Base-by-base conservation (phyloP, 345 rosid species). In the Noccaea caerulescens region DNA sequence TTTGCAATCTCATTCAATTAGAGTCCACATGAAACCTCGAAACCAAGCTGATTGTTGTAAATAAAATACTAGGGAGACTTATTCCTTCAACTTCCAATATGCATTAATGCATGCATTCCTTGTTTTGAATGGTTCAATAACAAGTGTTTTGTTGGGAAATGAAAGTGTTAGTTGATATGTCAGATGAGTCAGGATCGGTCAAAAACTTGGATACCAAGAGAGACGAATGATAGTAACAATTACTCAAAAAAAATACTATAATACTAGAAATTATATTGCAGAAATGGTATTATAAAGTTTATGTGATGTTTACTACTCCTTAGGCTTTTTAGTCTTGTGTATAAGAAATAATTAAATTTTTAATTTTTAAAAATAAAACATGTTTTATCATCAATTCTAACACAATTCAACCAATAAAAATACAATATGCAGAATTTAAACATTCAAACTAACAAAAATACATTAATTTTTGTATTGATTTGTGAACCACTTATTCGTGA, bases 131-230 rank as follows among this genome's bases (percentile, higher is more conserved):
- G 23, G 23, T 20, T 20, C 23, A 52, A 56, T 36, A n/a, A 39
- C 39, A 50, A 52, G 44, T 51, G 58, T 64, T 46, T 63, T 36
- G 23, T 47, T 49, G 27, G 27, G 66, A 47, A 49, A 39, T 65
- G 53, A n/a, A 50, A 73, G 72, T 49, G 67, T 66, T 73, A 50
- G 77, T 51, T 73, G 56, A 66, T 3, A 58, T 51, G 68, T 73
- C 66, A 58, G 61, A 41, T 66, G 37, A 61, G 18, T 42, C 37
- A 25, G 3, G 3, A 43, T 25, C 14, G n/a, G 77, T 66, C 71
- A 65, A 49, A 54, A 65, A 25, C 27, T 67, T 74, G 68, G 42
- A 33, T 34, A 53, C 6, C 10, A 52, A 60, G 78, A 66, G 58
- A 34, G 63, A 68, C 50, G 59, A 7, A 11, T 45, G 63, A 61